Base-by-base conservation (phyloP, 1,284 basidiomycete species). In the Cystobasidiaceae sp. region DNA sequence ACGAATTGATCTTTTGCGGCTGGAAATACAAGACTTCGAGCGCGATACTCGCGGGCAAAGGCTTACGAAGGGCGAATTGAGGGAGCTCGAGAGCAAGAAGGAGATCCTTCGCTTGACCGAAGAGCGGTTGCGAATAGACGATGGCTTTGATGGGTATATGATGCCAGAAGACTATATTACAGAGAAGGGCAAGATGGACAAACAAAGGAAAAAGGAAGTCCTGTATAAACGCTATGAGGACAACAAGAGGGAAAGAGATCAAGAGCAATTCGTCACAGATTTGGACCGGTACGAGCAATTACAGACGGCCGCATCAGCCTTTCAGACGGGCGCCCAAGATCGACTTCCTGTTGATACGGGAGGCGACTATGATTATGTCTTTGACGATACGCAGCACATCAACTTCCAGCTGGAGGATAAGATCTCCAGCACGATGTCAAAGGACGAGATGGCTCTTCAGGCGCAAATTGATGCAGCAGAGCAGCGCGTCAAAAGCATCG, bases 161-260 rank as follows among this genome's bases (percentile, higher is more conserved):
- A 82, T 96, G 39, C 93, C 93, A 0, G 93, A 96, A 72, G 94
- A 98, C 78, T 98, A 99, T 75, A 83, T 97, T 73, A 98, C 94
- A 0, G 94, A 97, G 74, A 91, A 97, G 76, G 96, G 96, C n/a
- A 94, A 93, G 77, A 89, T 98, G 68, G 93, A 98, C 82, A 88
- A 86, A 78, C 93, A 96, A 80, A 93, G 92, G 79, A 94, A 97
- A 76, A 86, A 94, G 75, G 87, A 89, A 71, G 93, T 90, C 0
- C 78, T 99, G 54, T 97, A 97, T 76, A 85, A 91, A 72, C 88
- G 96, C 33, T 97, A 97, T 75, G 90, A 94, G 74, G 94, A 98
- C 67, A 87, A 86, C 32, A 80, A 81, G 58, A 85, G 1, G 87
- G 89, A 55, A 45, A 8, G 71, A 54, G 48, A 75, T 71, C 21